A percentile compares a stretch with the other conserved stretches of the same genome.
phyloP scores from a whole-genome alignment of 176 grass and related monocot species.

The Rhynchospora pubera region DNA sequence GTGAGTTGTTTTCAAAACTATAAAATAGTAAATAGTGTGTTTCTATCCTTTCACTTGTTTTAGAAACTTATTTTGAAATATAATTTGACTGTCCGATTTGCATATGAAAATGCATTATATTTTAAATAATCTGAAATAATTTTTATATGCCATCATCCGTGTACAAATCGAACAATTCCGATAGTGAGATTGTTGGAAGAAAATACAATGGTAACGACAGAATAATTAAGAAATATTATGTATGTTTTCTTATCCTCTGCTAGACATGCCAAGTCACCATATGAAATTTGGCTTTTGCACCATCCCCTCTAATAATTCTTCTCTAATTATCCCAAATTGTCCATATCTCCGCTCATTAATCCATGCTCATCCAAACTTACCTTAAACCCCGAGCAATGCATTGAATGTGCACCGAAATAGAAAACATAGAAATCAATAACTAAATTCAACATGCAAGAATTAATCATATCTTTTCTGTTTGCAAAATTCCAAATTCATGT shows the following conservation, averaged over 20 bases:
- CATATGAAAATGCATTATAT: too few species aligned
- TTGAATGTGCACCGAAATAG: background rate
- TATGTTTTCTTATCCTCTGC: background rate
- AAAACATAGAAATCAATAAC: background rate
- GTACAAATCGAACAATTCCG: too few species aligned
- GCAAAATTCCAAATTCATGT: constrained; percentile 17
- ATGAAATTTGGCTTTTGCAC: constrained; percentile 5
- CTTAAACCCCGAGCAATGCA: background rate
- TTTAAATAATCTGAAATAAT: too few species aligned
- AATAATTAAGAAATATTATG: background rate
- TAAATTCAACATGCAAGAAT: background rate
- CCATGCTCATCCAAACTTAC: background rate
- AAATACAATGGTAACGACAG: background rate
- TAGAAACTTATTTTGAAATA: too few species aligned
- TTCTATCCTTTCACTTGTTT: too few species aligned
- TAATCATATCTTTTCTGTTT: background rate
- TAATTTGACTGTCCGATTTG: too few species aligned
- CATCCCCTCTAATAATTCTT: constrained; percentile 7
- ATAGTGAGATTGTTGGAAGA: background rate
- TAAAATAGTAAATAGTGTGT: too few species aligned
- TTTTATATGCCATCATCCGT: too few species aligned
- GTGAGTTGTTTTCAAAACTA: too few species aligned
- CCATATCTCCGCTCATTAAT: background rate
- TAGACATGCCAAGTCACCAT: background rate
- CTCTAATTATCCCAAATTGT: background rate